Evolutionary conservation across 805 yeast genomes (phyloP).

Genomic region (Hanseniaspora mollemarum): DNA sequence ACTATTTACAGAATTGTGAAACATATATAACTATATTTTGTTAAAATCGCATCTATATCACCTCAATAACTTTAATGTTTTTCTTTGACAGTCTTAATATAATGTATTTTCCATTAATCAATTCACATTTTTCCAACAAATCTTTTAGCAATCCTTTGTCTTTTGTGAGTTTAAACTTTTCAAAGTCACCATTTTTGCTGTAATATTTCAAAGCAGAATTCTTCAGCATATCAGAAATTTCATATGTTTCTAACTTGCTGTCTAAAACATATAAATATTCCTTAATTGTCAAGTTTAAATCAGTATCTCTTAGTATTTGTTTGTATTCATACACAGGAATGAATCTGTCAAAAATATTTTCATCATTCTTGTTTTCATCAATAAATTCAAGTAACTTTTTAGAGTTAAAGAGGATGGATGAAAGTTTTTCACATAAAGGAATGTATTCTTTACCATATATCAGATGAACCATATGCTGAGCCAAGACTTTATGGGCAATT

Average conservation of each 20-base stretch:
- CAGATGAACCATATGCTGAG: conserved; percentile 74
- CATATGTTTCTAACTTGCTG: not conserved
- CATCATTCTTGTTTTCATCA: not conserved
- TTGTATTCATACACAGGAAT: conserved; percentile 14
- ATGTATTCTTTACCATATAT: conserved; percentile 76
- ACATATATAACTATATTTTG: too few species aligned
- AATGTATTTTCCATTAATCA: not conserved
- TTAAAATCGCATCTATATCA: too few species aligned
- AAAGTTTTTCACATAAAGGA: conserved; percentile 50
- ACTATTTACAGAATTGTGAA: not conserved
- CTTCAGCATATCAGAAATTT: not conserved
- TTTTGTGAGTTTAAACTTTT: not conserved
- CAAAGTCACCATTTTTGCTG: not conserved
- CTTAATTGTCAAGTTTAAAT: not conserved
- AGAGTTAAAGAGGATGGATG: conserved; percentile 48
- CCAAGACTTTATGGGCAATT: conserved; percentile 64
- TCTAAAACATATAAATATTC: not conserved
- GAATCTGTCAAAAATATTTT: conserved; percentile 3
- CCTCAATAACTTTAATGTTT: conserved; percentile 1
- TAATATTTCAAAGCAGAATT: conserved; percentile 1
- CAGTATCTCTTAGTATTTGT: conserved; percentile 17
- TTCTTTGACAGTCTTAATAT: conserved; percentile 1
- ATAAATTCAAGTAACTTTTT: conserved; percentile 18
- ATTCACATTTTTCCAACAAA: conserved; percentile 1
- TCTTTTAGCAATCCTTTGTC: not conserved